Conservation (phyloP, 495 filamentous ascomycete species). For the Aspergillus heteromorphus region DNA sequence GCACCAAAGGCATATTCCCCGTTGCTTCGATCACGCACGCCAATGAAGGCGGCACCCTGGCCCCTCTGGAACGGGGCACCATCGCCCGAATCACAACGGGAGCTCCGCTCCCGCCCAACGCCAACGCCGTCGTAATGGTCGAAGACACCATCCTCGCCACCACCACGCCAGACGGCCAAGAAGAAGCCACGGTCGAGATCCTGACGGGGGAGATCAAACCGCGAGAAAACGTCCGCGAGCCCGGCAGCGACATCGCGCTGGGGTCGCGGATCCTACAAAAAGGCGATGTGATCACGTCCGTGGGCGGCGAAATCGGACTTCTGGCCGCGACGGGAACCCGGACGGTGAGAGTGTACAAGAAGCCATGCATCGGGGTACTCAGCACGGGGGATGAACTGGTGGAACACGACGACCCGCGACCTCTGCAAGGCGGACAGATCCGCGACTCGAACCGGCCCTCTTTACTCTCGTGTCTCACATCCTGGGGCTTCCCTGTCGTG, state of each 20-base stretch:
- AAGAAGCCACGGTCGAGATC: conserved; percentile 85
- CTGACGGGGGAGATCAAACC: conserved; percentile 64
- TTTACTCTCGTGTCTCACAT: conserved; percentile 66
- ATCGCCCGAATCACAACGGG: conserved; percentile 92
- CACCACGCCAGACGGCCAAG: conserved; percentile 69
- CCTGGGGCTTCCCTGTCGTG: conserved; percentile 72
- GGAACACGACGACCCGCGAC: conserved; percentile 58
- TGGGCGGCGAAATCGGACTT: conserved; percentile 86
- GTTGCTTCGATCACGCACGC: conserved; percentile 87
- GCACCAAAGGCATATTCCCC: conserved; percentile 72
- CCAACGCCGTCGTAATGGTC: conserved; percentile 94
- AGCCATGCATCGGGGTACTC: conserved; percentile 76
- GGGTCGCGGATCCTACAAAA: conserved; percentile 64
- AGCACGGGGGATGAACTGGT: conserved; percentile 97
- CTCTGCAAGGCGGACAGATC: conserved; percentile 73
- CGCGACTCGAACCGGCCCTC: conserved; percentile 89
- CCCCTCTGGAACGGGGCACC: conserved; percentile 61
- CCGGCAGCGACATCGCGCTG: conserved; percentile 78
- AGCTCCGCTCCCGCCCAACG: conserved; percentile 81
- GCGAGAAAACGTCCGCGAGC: conserved; percentile 84
- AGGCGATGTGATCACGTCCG: conserved; percentile 72
- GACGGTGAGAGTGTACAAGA: conserved; percentile 69
- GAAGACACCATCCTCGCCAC: conserved; percentile 78
- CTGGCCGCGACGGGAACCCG: conserved; percentile 76
- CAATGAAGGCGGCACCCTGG: conserved; percentile 52